Evolutionary conservation across 805 yeast species (phyloP), one percentile per base, ranked within the genome.

Genomic region (Ogataea glucozyma): DNA sequence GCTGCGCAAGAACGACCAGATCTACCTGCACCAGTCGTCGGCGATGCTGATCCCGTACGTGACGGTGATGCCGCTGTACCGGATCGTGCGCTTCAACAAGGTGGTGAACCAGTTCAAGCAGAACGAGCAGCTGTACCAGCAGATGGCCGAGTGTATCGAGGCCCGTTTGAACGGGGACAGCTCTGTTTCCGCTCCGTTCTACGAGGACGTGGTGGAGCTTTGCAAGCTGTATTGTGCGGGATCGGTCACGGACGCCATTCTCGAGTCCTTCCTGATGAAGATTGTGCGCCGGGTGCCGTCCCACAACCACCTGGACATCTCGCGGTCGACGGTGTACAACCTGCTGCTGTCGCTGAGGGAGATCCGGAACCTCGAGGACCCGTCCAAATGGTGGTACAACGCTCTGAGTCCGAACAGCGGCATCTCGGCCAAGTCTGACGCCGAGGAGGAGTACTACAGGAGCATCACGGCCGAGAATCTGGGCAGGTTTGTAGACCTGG

Each of bases 181-280:
- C 7, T 14, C 16, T 3, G 20, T 24, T 2, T 34, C 44, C 10
- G 47, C 37, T 0, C 26, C 38, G 12, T 38, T 53, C 44, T 70
- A 64, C 45, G 58, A 67, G 0, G 68, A 70, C 1, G 61, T 76
- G 4, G 54, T 81, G 11, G 65, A 64, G 16, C 48, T 83, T 35
- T 56, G 84, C 41, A 75, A 72, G 46, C 76, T 77, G 31, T 83
- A 77, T 56, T 71, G 78, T 2, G 75, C 78, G 6, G 83, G 81
- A 0, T 79, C 81, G 35, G 54, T 75, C 23, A 56, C 65, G 13
- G 73, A 77, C 54, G 71, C 73, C 16, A 68, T 65, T 2, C 60
- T 74, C 6, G 79, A 75, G 40, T 72, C 87, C 0, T 58, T 76
- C 17, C 63, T 81, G 13, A 58, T 76, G 13, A 69, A 67, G 31